These are phyloP conservation scores for Teratosphaeria pseudoeucalypti DNA, from an alignment of 2,329 filamentous ascomycete genomes.

Conservation along the genomic window DNA sequence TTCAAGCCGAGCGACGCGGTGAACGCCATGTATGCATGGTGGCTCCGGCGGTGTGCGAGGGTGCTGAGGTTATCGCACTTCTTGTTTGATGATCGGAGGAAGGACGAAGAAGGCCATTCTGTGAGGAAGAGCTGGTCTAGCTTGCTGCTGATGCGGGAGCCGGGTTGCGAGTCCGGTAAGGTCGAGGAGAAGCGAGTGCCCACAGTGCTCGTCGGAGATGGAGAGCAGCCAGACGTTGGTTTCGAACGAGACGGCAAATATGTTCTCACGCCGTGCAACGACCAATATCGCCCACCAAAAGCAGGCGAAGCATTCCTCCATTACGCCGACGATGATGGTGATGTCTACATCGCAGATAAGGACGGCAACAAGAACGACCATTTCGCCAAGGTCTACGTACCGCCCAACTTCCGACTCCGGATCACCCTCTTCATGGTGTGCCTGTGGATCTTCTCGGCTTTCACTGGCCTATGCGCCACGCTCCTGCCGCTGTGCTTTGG, in stretches of 20 bases:
- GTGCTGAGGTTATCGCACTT: conserved; percentile 78
- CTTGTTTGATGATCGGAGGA: conserved; percentile 71
- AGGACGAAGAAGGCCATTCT: conserved; percentile 67
- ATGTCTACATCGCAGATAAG: conserved; percentile 26
- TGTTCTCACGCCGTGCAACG: conserved; percentile 85
- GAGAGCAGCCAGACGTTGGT: conserved; percentile 25
- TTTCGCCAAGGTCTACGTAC: conserved; percentile 55
- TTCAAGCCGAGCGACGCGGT: conserved; percentile 78
- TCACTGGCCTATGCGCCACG: conserved; percentile 75
- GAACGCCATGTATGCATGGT: conserved; percentile 85
- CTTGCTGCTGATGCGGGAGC: conserved; percentile 10
- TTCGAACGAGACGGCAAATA: conserved; percentile 68
- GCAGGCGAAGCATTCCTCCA: conserved; percentile 70
- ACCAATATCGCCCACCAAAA: conserved; percentile 89
- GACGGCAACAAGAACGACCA: conserved; percentile 33
- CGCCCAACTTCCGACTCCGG: conserved; percentile 70
- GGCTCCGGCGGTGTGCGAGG: conserved; percentile 81
- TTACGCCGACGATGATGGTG: conserved; percentile 52
- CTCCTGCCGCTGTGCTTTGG: conserved; percentile 81
- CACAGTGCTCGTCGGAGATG: conserved; percentile 8
- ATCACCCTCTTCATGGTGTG: conserved; percentile 77
- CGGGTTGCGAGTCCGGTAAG: not conserved
- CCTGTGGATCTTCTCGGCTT: conserved; percentile 87
- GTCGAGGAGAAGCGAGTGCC: not conserved
- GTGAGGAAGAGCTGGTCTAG: conserved; percentile 20